These are phyloP conservation scores for Parmelia sp. DNA, from an alignment of 495 filamentous ascomycete species.

Conservation along the genomic window DNA sequence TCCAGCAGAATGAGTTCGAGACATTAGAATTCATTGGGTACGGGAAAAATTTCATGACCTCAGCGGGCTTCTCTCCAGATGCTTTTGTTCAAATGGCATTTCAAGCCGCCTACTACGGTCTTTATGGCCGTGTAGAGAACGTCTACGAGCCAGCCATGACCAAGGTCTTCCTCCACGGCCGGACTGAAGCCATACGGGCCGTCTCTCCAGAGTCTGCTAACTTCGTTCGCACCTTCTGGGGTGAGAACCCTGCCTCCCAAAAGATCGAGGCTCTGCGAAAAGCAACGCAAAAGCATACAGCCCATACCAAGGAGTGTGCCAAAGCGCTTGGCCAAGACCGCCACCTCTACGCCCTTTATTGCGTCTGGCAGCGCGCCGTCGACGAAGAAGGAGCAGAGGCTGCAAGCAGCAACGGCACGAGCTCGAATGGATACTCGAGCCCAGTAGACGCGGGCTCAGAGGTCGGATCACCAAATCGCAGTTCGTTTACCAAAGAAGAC, in stretches of 20 bases:
- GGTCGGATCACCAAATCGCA: slow-evolving; percentile 49
- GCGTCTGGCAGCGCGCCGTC: slow-evolving; percentile 84
- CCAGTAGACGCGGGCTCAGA: slow-evolving; percentile 43
- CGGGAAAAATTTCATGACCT: slow-evolving; percentile 96
- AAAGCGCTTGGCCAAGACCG: slow-evolving; percentile 91
- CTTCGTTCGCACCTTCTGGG: slow-evolving; percentile 94
- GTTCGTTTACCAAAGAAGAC: slow-evolving; percentile 46
- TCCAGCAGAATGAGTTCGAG: slow-evolving; percentile 93
- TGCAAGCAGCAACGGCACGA: slow-evolving; percentile 50
- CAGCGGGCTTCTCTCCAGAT: slow-evolving; percentile 93
- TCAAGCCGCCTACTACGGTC: slow-evolving; percentile 95
- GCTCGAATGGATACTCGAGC: slow-evolving; percentile 52
- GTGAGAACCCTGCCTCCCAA: slow-evolving; percentile 68
- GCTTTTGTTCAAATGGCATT: slow-evolving; percentile 99
- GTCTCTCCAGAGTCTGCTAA: slow-evolving; percentile 75
- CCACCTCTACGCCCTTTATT: slow-evolving; percentile 90
- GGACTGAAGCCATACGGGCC: slow-evolving; percentile 87
- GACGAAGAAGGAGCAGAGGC: slow-evolving; percentile 62
- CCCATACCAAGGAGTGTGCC: slow-evolving; percentile 76
- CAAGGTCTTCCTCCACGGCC: slow-evolving; percentile 84
- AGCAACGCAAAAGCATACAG: slow-evolving; percentile 75
- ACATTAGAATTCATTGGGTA: slow-evolving; percentile 84
- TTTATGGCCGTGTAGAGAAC: slow-evolving; percentile 89
- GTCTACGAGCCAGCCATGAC: slow-evolving; percentile 99
- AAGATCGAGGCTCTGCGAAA: slow-evolving; percentile 81